phyloP scores from a whole-genome alignment of 2,329 filamentous ascomycete species.

The Alternaria viburni region DNA sequence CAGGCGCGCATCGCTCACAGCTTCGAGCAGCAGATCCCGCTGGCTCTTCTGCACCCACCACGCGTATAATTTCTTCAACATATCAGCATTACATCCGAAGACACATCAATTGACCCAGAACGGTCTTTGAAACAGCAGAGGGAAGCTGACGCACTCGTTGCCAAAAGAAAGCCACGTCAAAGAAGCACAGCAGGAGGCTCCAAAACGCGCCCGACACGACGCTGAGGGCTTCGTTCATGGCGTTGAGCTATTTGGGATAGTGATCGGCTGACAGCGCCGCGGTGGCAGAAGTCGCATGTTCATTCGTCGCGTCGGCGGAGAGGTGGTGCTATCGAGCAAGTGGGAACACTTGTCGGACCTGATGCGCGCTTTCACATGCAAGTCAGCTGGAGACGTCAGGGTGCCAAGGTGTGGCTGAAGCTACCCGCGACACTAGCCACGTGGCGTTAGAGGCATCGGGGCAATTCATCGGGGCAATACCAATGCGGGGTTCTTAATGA shows the following conservation, averaged over 20 bases:
- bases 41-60: slow-evolving; percentile 72
- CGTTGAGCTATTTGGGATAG: slow-evolving; percentile 18
- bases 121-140: not conserved
- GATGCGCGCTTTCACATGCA: slow-evolving; percentile 27
- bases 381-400: slow-evolving; percentile 11
- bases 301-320: slow-evolving; percentile 29
- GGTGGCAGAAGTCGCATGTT: slow-evolving; percentile 29
- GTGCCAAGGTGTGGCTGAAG: slow-evolving; percentile 1
- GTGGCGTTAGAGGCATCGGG: slow-evolving; percentile 5
- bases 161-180: slow-evolving; percentile 51
- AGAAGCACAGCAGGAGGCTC: slow-evolving; percentile 40
- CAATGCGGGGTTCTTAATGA: not conserved
- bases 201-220: slow-evolving; percentile 23
- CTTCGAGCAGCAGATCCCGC: slow-evolving; percentile 69
- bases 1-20: slow-evolving; percentile 68
- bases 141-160: slow-evolving; percentile 42
- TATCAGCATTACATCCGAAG: slow-evolving; percentile 18
- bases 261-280: slow-evolving; percentile 22
- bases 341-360: slow-evolving; percentile 11
- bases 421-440: slow-evolving; percentile 8
- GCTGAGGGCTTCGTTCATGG: slow-evolving; percentile 27
- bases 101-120: not conserved
- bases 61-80: slow-evolving; percentile 66
- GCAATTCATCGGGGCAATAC: not conserved
- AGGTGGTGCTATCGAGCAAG: slow-evolving; percentile 25